Percentiles rank a stretch among this genome's conserved stretches.
Conservation (phyloP, 192 early-diverging fungal species). For the Allomyces javanicus region DNA sequence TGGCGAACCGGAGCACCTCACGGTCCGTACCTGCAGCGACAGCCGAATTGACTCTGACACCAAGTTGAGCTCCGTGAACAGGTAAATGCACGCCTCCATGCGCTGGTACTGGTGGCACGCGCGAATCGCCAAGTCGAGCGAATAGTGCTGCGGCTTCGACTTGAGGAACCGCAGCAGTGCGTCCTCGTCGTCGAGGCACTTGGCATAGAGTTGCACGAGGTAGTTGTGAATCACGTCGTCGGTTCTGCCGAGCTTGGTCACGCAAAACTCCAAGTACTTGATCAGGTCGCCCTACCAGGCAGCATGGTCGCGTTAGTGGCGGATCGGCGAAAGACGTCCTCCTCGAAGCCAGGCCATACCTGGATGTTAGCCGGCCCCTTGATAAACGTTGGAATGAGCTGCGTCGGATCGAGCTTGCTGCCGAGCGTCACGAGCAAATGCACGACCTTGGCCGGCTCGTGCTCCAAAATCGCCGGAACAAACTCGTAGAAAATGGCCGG, state of each 20-base stretch:
- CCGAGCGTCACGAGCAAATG: constrained; percentile 65
- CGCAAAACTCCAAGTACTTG: constrained; percentile 63
- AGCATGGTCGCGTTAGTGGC: constrained; percentile 18
- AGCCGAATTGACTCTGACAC: not conserved
- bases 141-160: not conserved
- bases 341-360: no score
- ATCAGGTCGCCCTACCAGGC: constrained; percentile 21
- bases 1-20: no score
- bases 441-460: constrained; percentile 65
- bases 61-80: not conserved
- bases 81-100: not conserved
- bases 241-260: constrained; percentile 49
- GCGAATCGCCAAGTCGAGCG: not conserved
- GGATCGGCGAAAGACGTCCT: no score
- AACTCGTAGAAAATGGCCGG: constrained; percentile 76
- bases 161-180: not conserved
- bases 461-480: constrained; percentile 65
- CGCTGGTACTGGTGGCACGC: not conserved
- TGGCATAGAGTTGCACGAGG: constrained; percentile 57
- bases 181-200: constrained; percentile 36
- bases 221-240: constrained; percentile 90
- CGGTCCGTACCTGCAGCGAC: not conserved
- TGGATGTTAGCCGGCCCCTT: constrained; percentile 10
- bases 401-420: constrained; percentile 55
- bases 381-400: constrained; percentile 73